Conservation (phyloP, 768 basidiomycete species). For the Hericium rajendrae region DNA sequence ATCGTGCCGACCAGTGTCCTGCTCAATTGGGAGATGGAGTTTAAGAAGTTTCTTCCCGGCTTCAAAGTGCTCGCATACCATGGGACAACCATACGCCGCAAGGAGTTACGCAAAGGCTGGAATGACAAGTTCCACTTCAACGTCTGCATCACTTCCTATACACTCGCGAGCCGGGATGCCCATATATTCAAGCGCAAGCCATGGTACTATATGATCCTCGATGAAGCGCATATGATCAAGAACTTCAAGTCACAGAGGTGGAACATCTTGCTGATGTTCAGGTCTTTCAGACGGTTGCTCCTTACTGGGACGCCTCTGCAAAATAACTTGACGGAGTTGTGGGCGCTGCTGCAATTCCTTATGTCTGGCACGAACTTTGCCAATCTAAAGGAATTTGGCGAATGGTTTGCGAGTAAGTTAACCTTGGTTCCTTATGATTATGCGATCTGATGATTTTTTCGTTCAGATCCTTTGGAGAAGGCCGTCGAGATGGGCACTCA, state of each 20-base stretch:
- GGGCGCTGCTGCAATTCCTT: slow-evolving; percentile 91
- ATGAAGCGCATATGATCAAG: slow-evolving; percentile 97
- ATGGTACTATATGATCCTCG: slow-evolving; percentile 95
- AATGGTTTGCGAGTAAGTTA: slow-evolving; percentile 90
- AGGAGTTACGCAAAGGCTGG: slow-evolving; percentile 87
- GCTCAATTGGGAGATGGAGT: slow-evolving; percentile 95
- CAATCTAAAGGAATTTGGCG: slow-evolving; percentile 85
- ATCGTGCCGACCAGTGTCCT: slow-evolving; percentile 90
- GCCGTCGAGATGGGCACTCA: slow-evolving; percentile 79
- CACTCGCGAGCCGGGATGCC: slow-evolving; percentile 84
- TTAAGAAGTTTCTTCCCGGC: slow-evolving; percentile 89
- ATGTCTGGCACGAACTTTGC: slow-evolving; percentile 87
- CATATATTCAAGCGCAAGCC: slow-evolving; percentile 86
- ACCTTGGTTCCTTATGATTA: background rate
- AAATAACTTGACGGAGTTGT: slow-evolving; percentile 93
- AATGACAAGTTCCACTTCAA: slow-evolving; percentile 84
- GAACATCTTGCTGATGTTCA: slow-evolving; percentile 85
- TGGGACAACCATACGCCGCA: slow-evolving; percentile 80
- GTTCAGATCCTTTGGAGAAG: slow-evolving; percentile 83
- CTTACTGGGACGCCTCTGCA: slow-evolving; percentile 94
- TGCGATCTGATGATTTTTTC: slow-evolving; percentile 1
- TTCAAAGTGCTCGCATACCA: slow-evolving; percentile 86
- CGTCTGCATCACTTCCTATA: slow-evolving; percentile 91
- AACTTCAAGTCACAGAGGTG: slow-evolving; percentile 92
- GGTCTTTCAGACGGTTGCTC: slow-evolving; percentile 76